Conservation (phyloP, 2,329 filamentous ascomycete genomes). For the Hymenoscyphus albidus region DNA sequence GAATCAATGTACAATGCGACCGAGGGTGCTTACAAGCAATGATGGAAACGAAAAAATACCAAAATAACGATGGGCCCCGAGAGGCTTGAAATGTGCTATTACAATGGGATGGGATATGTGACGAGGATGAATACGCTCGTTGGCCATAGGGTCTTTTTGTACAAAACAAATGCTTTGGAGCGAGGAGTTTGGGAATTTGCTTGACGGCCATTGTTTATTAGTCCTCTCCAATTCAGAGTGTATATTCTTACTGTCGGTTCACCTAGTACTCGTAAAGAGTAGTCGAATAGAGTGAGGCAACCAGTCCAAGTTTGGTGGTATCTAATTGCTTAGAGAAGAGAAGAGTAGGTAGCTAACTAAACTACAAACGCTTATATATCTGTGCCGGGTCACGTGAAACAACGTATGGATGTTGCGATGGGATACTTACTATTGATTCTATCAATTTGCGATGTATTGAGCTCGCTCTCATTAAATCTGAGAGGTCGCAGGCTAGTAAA, state of each 20-base stretch:
- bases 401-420: no score
- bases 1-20: slow-evolving; percentile 25
- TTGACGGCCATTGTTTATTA: slow-evolving; percentile 20
- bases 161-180: slow-evolving; percentile 26
- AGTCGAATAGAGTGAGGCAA: no score
- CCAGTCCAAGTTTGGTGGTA: no score
- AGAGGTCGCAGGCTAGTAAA: no score
- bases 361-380: no score
- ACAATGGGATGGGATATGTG: slow-evolving; percentile 8
- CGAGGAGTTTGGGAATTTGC: slow-evolving; percentile 28
- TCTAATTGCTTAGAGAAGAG: no score
- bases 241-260: background rate
- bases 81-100: slow-evolving; percentile 9
- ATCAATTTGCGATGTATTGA: no score
- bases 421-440: no score
- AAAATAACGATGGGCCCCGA: slow-evolving; percentile 11
- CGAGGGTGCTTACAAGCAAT: slow-evolving; percentile 8
- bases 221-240: slow-evolving; percentile 22
- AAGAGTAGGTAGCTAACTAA: no score
- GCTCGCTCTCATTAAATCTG: no score
- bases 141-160: slow-evolving; percentile 20
- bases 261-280: no score
- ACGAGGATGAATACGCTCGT: slow-evolving; percentile 9
- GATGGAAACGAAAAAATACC: slow-evolving; percentile 10
- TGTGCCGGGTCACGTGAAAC: no score